Evolutionary conservation across 192 early-diverging fungal genomes (phyloP).

Genomic region (Backusella mclennaniae): DNA sequence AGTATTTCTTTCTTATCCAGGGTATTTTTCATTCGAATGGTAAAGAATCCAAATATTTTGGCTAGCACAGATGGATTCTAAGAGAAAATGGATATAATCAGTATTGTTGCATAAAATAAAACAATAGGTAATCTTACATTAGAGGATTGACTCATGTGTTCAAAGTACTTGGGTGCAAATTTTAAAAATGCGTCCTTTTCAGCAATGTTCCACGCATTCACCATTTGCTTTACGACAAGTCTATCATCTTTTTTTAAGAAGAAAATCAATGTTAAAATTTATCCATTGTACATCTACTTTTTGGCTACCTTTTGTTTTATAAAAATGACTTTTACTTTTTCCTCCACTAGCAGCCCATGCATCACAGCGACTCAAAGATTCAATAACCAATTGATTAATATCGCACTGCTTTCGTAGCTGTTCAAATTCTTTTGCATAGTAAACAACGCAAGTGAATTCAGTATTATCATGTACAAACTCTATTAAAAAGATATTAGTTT

Average conservation of each 20-base stretch:
- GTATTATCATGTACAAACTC: slow-evolving; percentile 70
- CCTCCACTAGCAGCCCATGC: slow-evolving; percentile 79
- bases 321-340: slow-evolving; percentile 86
- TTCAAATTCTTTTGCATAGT: slow-evolving; percentile 88
- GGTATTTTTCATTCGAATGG: slow-evolving; percentile 76
- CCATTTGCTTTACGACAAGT: slow-evolving; percentile 85
- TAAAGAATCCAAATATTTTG: slow-evolving; percentile 91
- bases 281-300: neutral
- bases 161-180: slow-evolving; percentile 92
- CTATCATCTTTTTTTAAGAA: slow-evolving; percentile 63
- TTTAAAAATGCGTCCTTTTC: slow-evolving; percentile 83
- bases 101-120: neutral
- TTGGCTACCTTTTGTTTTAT: slow-evolving; percentile 68
- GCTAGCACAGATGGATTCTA: slow-evolving; percentile 71
- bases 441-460: slow-evolving; percentile 79
- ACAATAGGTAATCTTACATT: slow-evolving; percentile 16
- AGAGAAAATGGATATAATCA: neutral
- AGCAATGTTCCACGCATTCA: slow-evolving; percentile 64
- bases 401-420: slow-evolving; percentile 77
- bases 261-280: neutral
- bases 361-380: slow-evolving; percentile 79
- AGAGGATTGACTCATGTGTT: slow-evolving; percentile 68
- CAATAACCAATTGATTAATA: slow-evolving; percentile 73
- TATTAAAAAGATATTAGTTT: slow-evolving; percentile 11
- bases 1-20: slow-evolving; percentile 59